A percentile compares a stretch with the other conserved stretches of the same genome.
These are phyloP conservation scores for Quercus ilex DNA, from an alignment of 306 rosid genomes.

Conservation along the genomic window DNA sequence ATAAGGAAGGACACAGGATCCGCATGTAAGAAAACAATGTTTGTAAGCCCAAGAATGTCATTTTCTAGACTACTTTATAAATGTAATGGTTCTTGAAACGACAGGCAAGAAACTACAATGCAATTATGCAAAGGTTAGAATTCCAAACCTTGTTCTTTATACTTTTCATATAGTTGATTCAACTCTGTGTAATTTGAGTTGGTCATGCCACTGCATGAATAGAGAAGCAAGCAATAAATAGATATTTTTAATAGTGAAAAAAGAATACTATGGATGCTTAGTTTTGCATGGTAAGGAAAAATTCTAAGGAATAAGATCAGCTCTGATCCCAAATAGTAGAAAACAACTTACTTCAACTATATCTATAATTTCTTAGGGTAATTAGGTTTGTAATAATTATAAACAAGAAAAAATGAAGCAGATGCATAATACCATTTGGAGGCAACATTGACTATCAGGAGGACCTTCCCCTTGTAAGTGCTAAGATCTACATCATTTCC, in stretches of 20 bases:
- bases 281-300: neutral
- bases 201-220: slow-evolving; percentile 73
- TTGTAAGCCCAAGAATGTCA: neutral
- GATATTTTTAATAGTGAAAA: neutral
- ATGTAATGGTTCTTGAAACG: neutral
- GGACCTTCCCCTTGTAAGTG: slow-evolving; percentile 66
- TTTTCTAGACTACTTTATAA: neutral
- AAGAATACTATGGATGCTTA: neutral
- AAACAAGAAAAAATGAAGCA: neutral
- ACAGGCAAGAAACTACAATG: neutral
- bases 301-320: neutral
- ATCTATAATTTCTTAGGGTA: neutral
- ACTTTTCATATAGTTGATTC: slow-evolving; percentile 70
- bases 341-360: neutral
- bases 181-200: slow-evolving; percentile 76
- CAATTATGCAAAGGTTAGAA: neutral
- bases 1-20: neutral
- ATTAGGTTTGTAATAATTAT: neutral
- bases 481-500: slow-evolving; percentile 64
- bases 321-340: neutral
- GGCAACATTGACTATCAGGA: slow-evolving; percentile 84
- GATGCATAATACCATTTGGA: slow-evolving; percentile 66
- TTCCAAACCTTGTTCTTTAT: slow-evolving; percentile 65
- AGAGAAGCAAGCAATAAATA: slow-evolving; percentile 23
- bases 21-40: neutral